Evolutionary conservation across 768 basidiomycete species (phyloP).

Genomic region (Gloeophyllum trabeum): DNA sequence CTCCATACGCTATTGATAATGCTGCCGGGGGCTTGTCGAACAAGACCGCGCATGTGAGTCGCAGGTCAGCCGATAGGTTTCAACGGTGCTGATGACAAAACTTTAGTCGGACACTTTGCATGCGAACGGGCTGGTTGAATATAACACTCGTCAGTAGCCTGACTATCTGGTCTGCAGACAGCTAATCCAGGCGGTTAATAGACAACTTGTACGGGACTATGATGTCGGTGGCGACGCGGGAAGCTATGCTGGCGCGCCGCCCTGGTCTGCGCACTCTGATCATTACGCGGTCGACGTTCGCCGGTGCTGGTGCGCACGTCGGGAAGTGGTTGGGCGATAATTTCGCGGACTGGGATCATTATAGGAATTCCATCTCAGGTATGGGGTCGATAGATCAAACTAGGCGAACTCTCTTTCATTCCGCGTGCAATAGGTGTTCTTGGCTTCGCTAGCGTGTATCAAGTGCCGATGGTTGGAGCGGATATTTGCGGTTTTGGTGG

Average conservation of each 20-base stretch:
- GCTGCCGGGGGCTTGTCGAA: slow-evolving; percentile 35
- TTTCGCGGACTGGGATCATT: slow-evolving; percentile 45
- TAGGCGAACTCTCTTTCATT: too few species aligned
- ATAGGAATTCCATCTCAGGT: slow-evolving; percentile 44
- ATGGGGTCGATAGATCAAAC: too few species aligned
- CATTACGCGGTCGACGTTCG: slow-evolving; percentile 67
- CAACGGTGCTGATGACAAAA: not conserved
- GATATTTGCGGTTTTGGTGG: slow-evolving; percentile 65
- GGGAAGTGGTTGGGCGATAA: slow-evolving; percentile 73
- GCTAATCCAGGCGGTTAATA: slow-evolving; percentile 5
- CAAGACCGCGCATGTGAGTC: slow-evolving; percentile 41
- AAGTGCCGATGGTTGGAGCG: slow-evolving; percentile 67
- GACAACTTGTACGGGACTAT: slow-evolving; percentile 62
- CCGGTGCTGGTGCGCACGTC: slow-evolving; percentile 54
- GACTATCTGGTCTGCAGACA: not conserved
- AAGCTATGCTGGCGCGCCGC: slow-evolving; percentile 51
- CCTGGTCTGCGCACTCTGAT: slow-evolving; percentile 50
- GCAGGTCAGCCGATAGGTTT: not conserved
- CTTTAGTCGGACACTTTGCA: slow-evolving; percentile 28
- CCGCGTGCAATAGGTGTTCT: slow-evolving; percentile 38
- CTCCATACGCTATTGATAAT: slow-evolving; percentile 52
- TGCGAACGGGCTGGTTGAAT: slow-evolving; percentile 46
- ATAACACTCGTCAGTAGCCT: slow-evolving; percentile 32
- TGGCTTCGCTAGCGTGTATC: slow-evolving; percentile 52
- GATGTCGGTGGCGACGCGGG: slow-evolving; percentile 54